Percentiles rank a stretch among this genome's conserved stretches.
phyloP scores from a whole-genome alignment of 2,329 filamentous ascomycete species.

The Albophoma yamanashiensis region DNA sequence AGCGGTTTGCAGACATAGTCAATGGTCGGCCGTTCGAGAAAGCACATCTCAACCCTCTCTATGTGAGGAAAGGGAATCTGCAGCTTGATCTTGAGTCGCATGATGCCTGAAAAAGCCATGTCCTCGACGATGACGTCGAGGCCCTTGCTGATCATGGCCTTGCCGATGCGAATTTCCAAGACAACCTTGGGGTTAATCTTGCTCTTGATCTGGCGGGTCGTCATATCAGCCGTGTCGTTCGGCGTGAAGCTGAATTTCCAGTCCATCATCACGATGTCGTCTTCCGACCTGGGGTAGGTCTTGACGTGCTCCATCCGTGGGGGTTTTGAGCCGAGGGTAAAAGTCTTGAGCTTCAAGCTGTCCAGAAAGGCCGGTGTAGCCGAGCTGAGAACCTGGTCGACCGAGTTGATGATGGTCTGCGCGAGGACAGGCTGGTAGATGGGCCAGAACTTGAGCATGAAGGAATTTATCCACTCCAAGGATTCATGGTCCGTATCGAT shows the following conservation, averaged over 20 bases:
- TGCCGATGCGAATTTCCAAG: constrained; percentile 87
- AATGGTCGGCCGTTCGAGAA: constrained; percentile 77
- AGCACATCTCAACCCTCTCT: constrained; percentile 89
- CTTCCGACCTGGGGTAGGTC: constrained; percentile 90
- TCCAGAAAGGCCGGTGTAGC: constrained; percentile 88
- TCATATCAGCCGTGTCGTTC: constrained; percentile 88
- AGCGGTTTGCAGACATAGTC: constrained; percentile 98
- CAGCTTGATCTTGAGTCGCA: constrained; percentile 96
- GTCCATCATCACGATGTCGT: constrained; percentile 96
- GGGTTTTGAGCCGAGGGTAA: constrained; percentile 88
- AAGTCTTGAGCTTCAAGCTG: constrained; percentile 85
- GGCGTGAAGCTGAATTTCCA: constrained; percentile 99
- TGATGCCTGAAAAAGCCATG: constrained; percentile 89
- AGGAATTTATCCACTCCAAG: constrained; percentile 98
- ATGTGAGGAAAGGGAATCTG: constrained; percentile 94
- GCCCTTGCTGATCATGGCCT: constrained; percentile 94
- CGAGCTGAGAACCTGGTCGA: constrained; percentile 91
- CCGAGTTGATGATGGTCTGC: constrained; percentile 82
- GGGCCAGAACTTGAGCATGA: constrained; percentile 97
- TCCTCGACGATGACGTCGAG: constrained; percentile 96
- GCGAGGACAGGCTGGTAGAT: constrained; percentile 94
- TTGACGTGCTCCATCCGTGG: constrained; percentile 96
- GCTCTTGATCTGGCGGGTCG: constrained; percentile 77
- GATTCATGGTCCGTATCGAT: constrained; percentile 87
- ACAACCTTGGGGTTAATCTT: constrained; percentile 97